A percentile compares a stretch with the other conserved stretches of the same genome.
phyloP scores from a whole-genome alignment of 495 filamentous ascomycete species.

The Hyphodiscus hymeniophilus region DNA sequence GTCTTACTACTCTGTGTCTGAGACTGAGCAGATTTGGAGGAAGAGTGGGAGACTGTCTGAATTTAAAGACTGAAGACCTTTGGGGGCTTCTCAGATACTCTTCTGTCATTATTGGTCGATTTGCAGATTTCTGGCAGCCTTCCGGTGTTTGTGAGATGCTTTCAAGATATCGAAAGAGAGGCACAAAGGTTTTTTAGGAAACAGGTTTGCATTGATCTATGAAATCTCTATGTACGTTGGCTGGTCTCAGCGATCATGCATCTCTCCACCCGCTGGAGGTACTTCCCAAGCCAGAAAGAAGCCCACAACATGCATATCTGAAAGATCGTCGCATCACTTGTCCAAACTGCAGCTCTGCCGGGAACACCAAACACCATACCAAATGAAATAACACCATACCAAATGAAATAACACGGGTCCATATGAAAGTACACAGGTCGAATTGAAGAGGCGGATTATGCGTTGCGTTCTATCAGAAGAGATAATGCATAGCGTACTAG shows the following conservation, averaged over 20 bases:
- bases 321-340: too few relatives aligned
- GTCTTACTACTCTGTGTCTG: background rate
- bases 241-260: background rate
- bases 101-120: background rate
- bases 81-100: conserved; percentile 1
- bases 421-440: too few relatives aligned
- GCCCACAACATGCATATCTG: too few relatives aligned
- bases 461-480: too few relatives aligned
- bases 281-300: background rate
- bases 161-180: background rate
- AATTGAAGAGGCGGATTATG: too few relatives aligned
- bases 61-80: background rate
- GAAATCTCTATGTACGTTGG: background rate
- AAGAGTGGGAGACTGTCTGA: background rate
- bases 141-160: background rate
- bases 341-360: too few relatives aligned
- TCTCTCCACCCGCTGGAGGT: background rate
- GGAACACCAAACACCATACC: too few relatives aligned
- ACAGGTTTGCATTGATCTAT: background rate
- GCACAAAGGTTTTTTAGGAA: background rate
- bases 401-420: too few relatives aligned
- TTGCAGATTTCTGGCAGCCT: conserved; percentile 1
- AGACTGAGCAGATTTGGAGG: conserved; percentile 1
- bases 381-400: too few relatives aligned
- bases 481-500: too few relatives aligned